Percentiles rank a stretch among this genome's conserved stretches.
These are phyloP conservation scores for Pythium rishiriense DNA, from an alignment of 352 stramenopile genomes.

Conservation along the genomic window DNA sequence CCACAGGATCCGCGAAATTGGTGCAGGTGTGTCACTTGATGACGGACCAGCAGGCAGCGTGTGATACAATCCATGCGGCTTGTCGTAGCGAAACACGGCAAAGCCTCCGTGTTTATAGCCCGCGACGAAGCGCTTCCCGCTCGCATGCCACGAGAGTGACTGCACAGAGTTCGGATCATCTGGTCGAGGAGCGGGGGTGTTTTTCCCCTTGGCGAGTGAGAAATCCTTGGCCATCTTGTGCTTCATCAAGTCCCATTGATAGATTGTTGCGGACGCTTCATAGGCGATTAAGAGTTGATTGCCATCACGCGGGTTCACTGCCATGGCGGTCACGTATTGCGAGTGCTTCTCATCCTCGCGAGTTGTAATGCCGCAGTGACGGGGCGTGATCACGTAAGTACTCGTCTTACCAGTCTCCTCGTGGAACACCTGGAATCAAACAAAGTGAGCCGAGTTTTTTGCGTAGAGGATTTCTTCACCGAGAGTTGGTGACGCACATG, in stretches of 20 bases:
- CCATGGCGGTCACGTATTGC: constrained; percentile 50
- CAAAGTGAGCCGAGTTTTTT: neutral
- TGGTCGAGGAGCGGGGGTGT: neutral
- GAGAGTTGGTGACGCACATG: constrained; percentile 29
- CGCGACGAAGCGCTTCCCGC: constrained; percentile 72
- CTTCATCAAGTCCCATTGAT: constrained; percentile 72
- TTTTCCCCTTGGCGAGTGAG: constrained; percentile 19
- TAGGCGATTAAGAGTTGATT: constrained; percentile 71
- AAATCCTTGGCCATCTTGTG: constrained; percentile 48
- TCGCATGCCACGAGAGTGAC: constrained; percentile 73
- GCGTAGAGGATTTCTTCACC: too few species aligned
- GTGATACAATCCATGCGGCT: constrained; percentile 40
- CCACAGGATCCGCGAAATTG: constrained; percentile 61
- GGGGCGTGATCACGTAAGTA: constrained; percentile 63
- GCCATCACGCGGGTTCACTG: constrained; percentile 52
- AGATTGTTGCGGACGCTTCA: constrained; percentile 45
- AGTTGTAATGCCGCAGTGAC: constrained; percentile 39
- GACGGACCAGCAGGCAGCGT: neutral
- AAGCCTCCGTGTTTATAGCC: constrained; percentile 68
- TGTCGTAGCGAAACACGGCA: constrained; percentile 60
- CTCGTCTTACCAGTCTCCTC: constrained; percentile 70
- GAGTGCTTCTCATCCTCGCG: constrained; percentile 27
- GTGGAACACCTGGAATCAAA: constrained; percentile 52
- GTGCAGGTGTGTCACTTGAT: neutral
- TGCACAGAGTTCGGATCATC: constrained; percentile 47